Evolutionary conservation across 768 basidiomycete genomes (phyloP).

Genomic region (Termitomyces sp.): DNA sequence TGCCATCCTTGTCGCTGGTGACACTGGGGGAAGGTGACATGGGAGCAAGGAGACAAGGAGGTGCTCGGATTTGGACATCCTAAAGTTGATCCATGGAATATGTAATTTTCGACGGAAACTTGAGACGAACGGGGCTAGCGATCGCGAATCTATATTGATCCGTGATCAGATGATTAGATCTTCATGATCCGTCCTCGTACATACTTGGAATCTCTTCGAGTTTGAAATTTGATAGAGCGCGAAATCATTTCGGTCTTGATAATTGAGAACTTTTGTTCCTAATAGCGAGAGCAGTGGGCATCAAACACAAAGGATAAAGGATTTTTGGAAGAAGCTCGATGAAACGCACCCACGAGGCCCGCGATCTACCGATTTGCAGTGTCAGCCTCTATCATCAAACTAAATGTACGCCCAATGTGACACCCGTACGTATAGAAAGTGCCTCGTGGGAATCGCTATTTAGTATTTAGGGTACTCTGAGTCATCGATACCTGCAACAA

Average conservation of each 20-base stretch:
- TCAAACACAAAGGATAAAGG: not conserved
- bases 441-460: not conserved
- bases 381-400: not conserved
- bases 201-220: too few relatives aligned
- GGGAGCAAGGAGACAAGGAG: not conserved
- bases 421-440: not conserved
- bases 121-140: not conserved
- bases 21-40: constrained; percentile 9
- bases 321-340: not conserved
- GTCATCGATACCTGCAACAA: not conserved
- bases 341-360: not conserved
- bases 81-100: not conserved
- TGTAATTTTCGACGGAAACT: not conserved
- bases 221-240: not conserved
- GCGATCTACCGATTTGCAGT: not conserved
- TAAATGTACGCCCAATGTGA: not conserved
- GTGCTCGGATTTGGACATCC: not conserved
- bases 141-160: not conserved
- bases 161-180: constrained; percentile 7
- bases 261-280: not conserved
- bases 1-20: constrained; percentile 7
- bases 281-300: not conserved
- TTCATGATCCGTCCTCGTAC: not conserved
- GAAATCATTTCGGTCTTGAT: not conserved
- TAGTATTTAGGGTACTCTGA: not conserved